Evolutionary conservation across 2,329 filamentous ascomycete genomes (phyloP).

Genomic region (Penicillium corylophilum): DNA sequence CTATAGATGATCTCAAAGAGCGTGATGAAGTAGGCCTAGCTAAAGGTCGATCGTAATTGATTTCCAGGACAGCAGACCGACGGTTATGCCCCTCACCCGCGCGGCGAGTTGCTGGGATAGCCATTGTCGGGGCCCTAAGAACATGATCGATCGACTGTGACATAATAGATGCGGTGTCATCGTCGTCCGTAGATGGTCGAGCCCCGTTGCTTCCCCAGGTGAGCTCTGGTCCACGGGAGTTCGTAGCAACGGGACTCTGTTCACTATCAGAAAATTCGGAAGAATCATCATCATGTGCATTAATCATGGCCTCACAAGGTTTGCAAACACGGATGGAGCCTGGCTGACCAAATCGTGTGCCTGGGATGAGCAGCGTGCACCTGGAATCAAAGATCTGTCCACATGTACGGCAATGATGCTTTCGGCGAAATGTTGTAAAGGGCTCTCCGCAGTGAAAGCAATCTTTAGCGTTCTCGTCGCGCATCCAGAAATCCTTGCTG

Average conservation of each 20-base stretch:
- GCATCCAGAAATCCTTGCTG: conserved; percentile 98
- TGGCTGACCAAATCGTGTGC: conserved; percentile 80
- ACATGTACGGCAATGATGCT: conserved; percentile 92
- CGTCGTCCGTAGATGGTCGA: conserved; percentile 47
- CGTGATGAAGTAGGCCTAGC: conserved; percentile 91
- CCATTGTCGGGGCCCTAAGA: conserved; percentile 59
- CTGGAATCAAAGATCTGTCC: conserved; percentile 99
- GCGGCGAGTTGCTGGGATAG: conserved; percentile 63
- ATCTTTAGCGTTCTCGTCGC: conserved; percentile 95
- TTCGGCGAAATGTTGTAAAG: conserved; percentile 90
- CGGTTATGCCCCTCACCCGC: conserved; percentile 74
- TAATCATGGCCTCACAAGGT: conserved; percentile 86
- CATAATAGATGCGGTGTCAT: conserved; percentile 47
- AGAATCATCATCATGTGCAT: conserved; percentile 83
- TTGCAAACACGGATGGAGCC: conserved; percentile 88
- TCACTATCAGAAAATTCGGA: conserved; percentile 83
- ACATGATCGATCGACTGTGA: conserved; percentile 49
- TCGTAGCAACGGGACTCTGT: conserved; percentile 60
- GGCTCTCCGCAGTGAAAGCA: conserved; percentile 89
- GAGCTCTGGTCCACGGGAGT: conserved; percentile 62
- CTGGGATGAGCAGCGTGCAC: conserved; percentile 88
- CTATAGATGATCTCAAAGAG: conserved; percentile 73
- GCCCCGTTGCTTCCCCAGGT: conserved; percentile 49
- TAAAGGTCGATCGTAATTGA: conserved; percentile 73
- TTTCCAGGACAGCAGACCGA: conserved; percentile 86